These are phyloP conservation scores for Trichoderma koningii DNA, from an alignment of 2,329 filamentous ascomycete species.

Conservation along the genomic window DNA sequence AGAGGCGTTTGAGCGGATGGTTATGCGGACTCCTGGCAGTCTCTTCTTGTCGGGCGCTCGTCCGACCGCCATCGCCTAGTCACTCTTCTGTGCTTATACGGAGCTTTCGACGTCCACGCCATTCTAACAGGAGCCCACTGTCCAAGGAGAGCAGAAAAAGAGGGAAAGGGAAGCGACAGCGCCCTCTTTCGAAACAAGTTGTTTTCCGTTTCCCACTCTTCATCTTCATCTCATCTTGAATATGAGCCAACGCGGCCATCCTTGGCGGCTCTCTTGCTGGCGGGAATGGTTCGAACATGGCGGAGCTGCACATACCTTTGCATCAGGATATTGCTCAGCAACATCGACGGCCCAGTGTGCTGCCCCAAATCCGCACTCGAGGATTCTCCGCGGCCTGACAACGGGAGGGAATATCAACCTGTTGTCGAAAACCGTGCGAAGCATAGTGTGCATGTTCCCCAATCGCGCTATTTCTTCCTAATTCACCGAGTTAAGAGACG, in stretches of 20 bases:
- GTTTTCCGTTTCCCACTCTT: too few relatives aligned
- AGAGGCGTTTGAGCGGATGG: neutral
- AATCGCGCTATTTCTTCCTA: constrained; percentile 70
- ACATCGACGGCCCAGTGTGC: constrained; percentile 71
- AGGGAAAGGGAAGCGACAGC: neutral
- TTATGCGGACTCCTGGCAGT: neutral
- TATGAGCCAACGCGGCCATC: neutral
- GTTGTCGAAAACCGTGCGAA: constrained; percentile 65
- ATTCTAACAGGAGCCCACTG: too few relatives aligned
- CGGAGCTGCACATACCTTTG: constrained; percentile 54
- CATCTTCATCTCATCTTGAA: neutral
- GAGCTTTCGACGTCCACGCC: neutral
- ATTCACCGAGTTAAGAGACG: constrained; percentile 4
- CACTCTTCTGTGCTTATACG: neutral
- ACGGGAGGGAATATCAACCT: constrained; percentile 71
- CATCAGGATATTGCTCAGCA: constrained; percentile 63
- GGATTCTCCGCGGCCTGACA: constrained; percentile 56
- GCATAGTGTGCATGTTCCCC: constrained; percentile 62
- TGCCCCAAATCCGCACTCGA: constrained; percentile 75
- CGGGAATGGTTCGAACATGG: neutral
- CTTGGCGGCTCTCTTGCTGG: neutral
- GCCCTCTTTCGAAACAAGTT: too few relatives aligned
- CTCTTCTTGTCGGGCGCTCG: too few relatives aligned
- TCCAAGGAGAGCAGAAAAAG: too few relatives aligned
- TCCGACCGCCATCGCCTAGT: too few relatives aligned